phyloP scores from a whole-genome alignment of 2,329 filamentous ascomycete genomes.

The Fusarium bactridioides region DNA sequence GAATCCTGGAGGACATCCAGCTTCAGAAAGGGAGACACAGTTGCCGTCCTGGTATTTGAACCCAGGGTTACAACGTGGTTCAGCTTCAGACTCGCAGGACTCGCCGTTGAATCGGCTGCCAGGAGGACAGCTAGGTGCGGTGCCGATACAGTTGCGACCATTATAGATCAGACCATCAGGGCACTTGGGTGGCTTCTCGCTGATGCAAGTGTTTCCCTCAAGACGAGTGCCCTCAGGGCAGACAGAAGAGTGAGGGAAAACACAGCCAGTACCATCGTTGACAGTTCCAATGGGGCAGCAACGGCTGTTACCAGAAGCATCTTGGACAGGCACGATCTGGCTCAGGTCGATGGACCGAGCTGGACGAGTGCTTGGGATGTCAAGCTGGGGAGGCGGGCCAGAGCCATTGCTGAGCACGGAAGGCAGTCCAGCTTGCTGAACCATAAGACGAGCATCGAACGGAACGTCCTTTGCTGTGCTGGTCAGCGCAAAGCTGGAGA shows the following conservation, averaged over 20 bases:
- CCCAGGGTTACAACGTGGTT: neutral
- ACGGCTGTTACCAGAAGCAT: conserved; percentile 3
- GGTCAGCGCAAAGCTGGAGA: neutral
- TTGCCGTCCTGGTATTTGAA: neutral
- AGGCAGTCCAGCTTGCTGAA: neutral
- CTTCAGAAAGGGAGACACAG: neutral
- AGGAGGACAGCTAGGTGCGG: neutral
- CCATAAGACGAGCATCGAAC: neutral
- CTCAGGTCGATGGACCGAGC: neutral
- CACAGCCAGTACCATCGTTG: conserved; percentile 23
- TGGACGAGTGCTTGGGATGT: neutral
- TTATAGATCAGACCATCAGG: conserved; percentile 5
- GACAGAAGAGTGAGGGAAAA: conserved; percentile 25
- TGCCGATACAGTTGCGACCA: conserved; percentile 3
- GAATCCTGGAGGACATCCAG: conserved; percentile 11
- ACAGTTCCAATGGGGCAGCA: conserved; percentile 22
- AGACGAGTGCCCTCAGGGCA: conserved; percentile 14
- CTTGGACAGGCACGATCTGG: conserved; percentile 5
- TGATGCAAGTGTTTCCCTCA: conserved; percentile 21
- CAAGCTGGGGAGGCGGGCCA: neutral
- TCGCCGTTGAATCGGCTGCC: conserved; percentile 14
- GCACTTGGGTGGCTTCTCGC: neutral
- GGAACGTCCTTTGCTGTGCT: neutral
- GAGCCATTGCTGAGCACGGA: neutral
- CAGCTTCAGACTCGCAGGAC: neutral